phyloP scores from a whole-genome alignment of 306 rosid genomes.

The Spatholobus suberectus region DNA sequence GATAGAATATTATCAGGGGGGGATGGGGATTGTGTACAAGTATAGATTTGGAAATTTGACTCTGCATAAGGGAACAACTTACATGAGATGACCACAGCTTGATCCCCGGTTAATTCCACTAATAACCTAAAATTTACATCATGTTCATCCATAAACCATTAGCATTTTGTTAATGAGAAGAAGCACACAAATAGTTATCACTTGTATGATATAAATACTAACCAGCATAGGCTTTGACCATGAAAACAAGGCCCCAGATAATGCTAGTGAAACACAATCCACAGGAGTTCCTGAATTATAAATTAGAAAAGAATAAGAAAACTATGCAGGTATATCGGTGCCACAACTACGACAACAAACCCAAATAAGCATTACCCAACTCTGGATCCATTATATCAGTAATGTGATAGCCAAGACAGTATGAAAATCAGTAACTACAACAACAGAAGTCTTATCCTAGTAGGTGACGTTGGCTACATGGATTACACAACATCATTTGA shows the following conservation, averaged over 20 bases:
- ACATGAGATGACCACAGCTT: neutral
- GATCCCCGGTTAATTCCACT: constrained; percentile 7
- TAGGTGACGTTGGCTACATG: no score
- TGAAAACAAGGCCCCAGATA: constrained; percentile 9
- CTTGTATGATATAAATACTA: neutral
- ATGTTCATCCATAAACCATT: neutral
- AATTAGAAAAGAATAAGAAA: constrained; percentile 26
- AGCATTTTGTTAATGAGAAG: neutral
- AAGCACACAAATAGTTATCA: neutral
- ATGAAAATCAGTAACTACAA: neutral
- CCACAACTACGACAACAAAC: neutral
- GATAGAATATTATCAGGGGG: neutral
- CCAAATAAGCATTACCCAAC: neutral
- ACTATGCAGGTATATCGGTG: constrained; percentile 1
- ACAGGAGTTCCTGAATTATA: constrained; percentile 72
- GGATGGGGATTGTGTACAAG: neutral
- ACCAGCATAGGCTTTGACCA: constrained; percentile 2
- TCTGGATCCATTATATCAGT: neutral
- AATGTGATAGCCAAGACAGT: neutral
- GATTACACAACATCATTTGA: no score
- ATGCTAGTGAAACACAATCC: constrained; percentile 45
- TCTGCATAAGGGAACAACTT: neutral
- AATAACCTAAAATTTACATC: neutral
- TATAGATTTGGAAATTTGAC: neutral
- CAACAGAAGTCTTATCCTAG: no score